These are phyloP conservation scores for Stagonosporopsis cucurbitacearum DNA, from an alignment of 2,329 filamentous ascomycete genomes.

Conservation along the genomic window DNA sequence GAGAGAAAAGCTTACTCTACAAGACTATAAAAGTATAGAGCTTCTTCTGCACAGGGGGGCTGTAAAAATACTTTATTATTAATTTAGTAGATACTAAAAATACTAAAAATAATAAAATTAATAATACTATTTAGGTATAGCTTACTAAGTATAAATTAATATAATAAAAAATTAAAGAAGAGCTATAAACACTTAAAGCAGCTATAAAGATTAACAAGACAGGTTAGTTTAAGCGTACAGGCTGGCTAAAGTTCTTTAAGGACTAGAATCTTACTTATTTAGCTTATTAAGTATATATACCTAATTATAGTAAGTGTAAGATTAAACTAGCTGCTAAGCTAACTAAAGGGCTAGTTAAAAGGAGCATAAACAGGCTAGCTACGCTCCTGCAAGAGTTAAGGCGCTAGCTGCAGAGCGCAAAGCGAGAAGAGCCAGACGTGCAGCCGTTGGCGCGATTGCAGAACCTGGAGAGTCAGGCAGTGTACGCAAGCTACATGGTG, in stretches of 20 bases:
- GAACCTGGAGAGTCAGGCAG: no score
- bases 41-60: conserved; percentile 5
- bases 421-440: no score
- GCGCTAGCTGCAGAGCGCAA: no score
- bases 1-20: conserved; percentile 3
- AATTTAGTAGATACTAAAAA: conserved; percentile 1
- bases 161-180: background rate
- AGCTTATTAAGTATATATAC: background rate
- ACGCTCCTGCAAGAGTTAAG: background rate
- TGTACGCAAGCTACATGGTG: conserved; percentile 18
- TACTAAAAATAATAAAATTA: conserved; percentile 1
- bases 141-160: background rate
- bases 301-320: conserved; percentile 1
- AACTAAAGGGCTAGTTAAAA: no score
- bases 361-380: no score
- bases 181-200: background rate
- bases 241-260: conserved; percentile 2
- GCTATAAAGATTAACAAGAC: conserved; percentile 2
- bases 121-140: background rate
- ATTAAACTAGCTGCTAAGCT: no score
- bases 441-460: no score
- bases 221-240: background rate
- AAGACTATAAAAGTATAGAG: conserved; percentile 11
- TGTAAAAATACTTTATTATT: conserved; percentile 16
- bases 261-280: background rate